These are phyloP conservation scores for Trichoderma oligosporum DNA, from an alignment of 2,329 filamentous ascomycete genomes.

Conservation along the genomic window DNA sequence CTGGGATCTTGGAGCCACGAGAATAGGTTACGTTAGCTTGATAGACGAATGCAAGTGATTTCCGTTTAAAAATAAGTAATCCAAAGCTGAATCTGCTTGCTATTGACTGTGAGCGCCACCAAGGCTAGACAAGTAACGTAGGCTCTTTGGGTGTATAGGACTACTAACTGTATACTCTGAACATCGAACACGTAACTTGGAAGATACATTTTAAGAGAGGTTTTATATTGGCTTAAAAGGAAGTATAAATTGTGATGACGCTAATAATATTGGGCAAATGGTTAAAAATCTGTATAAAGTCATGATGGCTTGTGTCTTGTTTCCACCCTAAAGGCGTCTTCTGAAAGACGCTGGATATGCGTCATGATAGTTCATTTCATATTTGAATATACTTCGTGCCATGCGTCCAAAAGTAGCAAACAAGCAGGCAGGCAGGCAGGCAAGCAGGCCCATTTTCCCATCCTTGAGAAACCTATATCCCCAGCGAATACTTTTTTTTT, in stretches of 20 bases:
- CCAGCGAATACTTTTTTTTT: background rate
- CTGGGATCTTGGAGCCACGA: background rate
- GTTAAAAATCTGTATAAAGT: background rate
- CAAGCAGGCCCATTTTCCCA: background rate
- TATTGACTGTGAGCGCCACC: background rate
- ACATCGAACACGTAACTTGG: too few relatives aligned
- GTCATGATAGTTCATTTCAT: background rate
- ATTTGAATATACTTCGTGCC: background rate
- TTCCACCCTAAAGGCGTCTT: too few relatives aligned
- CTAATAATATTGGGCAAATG: background rate
- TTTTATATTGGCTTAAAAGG: too few relatives aligned
- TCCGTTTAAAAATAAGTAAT: background rate
- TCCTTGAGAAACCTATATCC: background rate
- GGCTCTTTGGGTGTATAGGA: too few relatives aligned
- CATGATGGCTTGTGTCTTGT: background rate
- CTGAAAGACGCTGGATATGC: too few relatives aligned
- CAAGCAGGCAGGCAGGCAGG: background rate
- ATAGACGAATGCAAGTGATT: slow-evolving; percentile 22
- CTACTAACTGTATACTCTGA: too few relatives aligned
- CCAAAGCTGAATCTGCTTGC: background rate
- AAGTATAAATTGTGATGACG: background rate
- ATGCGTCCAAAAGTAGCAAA: background rate
- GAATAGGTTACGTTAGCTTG: slow-evolving; percentile 19
- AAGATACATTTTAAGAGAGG: too few relatives aligned
- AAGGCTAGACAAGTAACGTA: too few relatives aligned